These are phyloP conservation scores for Lagenidium giganteum DNA, from an alignment of 352 stramenopile genomes.

Conservation along the genomic window DNA sequence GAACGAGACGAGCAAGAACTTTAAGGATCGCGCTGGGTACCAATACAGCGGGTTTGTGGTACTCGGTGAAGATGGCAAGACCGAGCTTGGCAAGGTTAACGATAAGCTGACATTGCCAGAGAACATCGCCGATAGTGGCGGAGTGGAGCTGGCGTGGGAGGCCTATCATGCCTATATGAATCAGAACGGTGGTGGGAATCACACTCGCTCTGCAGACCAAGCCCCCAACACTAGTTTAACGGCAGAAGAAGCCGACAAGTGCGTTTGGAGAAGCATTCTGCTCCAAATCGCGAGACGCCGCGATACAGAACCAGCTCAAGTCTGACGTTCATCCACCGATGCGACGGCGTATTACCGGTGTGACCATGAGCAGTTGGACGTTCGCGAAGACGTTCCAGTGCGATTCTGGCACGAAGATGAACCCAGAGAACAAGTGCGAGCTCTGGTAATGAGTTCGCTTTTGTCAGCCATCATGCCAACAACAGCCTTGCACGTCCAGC, in stretches of 20 bases:
- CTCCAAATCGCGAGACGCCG: conserved; percentile 36
- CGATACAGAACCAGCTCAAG: conserved; percentile 25
- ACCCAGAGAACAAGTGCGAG: conserved; percentile 54
- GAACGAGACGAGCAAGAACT: conserved; percentile 57
- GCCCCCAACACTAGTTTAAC: conserved; percentile 48
- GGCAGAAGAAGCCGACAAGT: conserved; percentile 18
- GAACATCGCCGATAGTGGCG: conserved; percentile 64
- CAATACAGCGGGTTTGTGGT: conserved; percentile 38
- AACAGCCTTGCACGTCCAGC: too few species aligned
- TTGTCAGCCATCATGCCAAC: too few species aligned
- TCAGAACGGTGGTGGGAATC: too few species aligned
- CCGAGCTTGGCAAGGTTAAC: conserved; percentile 34
- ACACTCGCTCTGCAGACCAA: conserved; percentile 18
- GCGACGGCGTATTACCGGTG: conserved; percentile 61
- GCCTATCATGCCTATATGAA: conserved; percentile 27
- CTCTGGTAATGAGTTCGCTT: too few species aligned
- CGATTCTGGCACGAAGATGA: conserved; percentile 52
- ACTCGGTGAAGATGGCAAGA: conserved; percentile 17
- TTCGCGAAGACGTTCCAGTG: conserved; percentile 67
- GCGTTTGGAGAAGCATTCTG: conserved; percentile 47
- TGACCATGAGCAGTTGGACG: conserved; percentile 55
- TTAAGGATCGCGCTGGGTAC: conserved; percentile 39
- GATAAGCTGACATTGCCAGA: conserved; percentile 51
- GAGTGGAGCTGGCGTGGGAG: conserved; percentile 36
- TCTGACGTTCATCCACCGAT: conserved; percentile 57